Base-by-base conservation (phyloP, 1,284 basidiomycete genomes). In the Ustilago curta region DNA sequence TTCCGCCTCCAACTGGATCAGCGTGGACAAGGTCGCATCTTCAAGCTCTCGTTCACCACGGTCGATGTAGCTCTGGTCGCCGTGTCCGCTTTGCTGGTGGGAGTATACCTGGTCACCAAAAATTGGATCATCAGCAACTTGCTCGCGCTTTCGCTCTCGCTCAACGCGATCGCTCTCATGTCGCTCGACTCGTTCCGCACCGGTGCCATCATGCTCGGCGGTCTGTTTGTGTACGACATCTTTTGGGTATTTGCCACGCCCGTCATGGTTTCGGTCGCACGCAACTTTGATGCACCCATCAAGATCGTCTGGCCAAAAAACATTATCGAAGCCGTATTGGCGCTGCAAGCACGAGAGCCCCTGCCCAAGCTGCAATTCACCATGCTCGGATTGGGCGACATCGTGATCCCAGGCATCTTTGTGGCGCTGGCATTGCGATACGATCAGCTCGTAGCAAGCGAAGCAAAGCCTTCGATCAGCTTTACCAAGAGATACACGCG, bases 371-470 rank as follows among this genome's bases (percentile, higher is more conserved):
- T 83, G 51, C 93, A 93, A 11, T 93, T 91, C 84, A 92, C 94
- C 40, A 92, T 98, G 91, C 90, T 99, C 27, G 96, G 96, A 6
- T 88, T 98, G 42, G 94, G 96, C 31, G 93, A 95, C 83, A 90
- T 96, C 60, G 93, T 96, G 25, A 89, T 95, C 40, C 93, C 94
- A 0, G 95, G 95, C n/a, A 88, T 92, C 63, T 93, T 98, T 85
- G 87, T 97, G 59, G 92, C 94, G 18, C 89, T 96, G 3, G 93
- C 92, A 4, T 88, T 98, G 32, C 91, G 95, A 49, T 96, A 92
- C 85, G 96, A 98, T 86, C 88, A 91, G 71, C 68, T 81, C 18
- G 73, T 86, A 87, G 84, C 89, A 87, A 68, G 86, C 87, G 56
- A 73, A 82, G 60, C 47, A 40, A 65, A 76, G 16, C 79, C 78